These are phyloP conservation scores for Cordyceps militaris DNA, from an alignment of 2,329 filamentous ascomycete genomes.

Conservation along the genomic window DNA sequence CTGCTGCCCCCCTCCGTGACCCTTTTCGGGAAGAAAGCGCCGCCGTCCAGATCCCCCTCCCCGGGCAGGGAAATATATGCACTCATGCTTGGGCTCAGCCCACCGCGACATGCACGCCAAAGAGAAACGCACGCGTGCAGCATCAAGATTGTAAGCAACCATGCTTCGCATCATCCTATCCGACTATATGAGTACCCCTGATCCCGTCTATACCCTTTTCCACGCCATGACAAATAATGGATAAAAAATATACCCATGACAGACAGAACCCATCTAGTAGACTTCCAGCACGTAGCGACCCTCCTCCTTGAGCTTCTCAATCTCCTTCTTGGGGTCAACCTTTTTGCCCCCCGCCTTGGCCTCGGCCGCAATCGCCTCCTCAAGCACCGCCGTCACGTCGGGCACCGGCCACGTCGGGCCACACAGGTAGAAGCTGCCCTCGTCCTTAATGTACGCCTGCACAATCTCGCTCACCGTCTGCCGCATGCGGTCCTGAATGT, in stretches of 20 bases:
- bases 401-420: slow-evolving; percentile 98
- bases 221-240: neutral
- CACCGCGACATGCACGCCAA: no score
- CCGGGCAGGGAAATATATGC: no score
- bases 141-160: no score
- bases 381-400: slow-evolving; percentile 86
- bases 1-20: no score
- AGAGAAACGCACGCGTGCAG: no score
- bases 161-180: no score
- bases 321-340: slow-evolving; percentile 80
- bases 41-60: no score
- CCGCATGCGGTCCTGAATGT: slow-evolving; percentile 97
- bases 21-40: no score
- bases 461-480: slow-evolving; percentile 77
- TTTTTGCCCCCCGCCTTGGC: slow-evolving; percentile 66
- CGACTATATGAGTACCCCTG: no score
- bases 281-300: slow-evolving; percentile 93
- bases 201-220: no score
- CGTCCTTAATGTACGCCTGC: slow-evolving; percentile 76
- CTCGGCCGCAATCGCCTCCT: slow-evolving; percentile 81
- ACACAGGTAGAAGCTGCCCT: slow-evolving; percentile 94
- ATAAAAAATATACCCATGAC: neutral
- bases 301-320: slow-evolving; percentile 95
- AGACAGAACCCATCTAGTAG: slow-evolving; percentile 55
- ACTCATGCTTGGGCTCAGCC: no score